A percentile compares a stretch with the other conserved stretches of the same genome.
Conservation (phyloP, 495 filamentous ascomycete genomes). For the Parachaetomium inaequale region DNA sequence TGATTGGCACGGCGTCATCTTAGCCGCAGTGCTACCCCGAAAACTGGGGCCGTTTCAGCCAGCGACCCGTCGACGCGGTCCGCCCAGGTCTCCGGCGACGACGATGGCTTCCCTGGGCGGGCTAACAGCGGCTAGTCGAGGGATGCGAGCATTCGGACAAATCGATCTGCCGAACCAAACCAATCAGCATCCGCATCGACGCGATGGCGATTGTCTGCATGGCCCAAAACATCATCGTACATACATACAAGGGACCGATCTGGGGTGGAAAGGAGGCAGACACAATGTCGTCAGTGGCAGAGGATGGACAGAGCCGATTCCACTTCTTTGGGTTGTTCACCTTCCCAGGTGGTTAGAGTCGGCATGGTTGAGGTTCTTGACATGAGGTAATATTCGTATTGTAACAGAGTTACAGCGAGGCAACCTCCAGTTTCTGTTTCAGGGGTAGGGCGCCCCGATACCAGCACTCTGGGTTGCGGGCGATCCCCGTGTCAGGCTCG, state of each 20-base stretch:
- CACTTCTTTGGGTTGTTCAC: too few species aligned
- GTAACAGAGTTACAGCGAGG: not conserved
- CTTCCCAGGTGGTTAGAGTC: too few species aligned
- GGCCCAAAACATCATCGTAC: not conserved
- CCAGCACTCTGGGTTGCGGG: constrained; percentile 15
- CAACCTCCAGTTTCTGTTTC: constrained; percentile 3
- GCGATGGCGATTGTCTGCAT: not conserved
- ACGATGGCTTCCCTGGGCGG: not conserved
- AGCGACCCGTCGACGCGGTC: constrained; percentile 10
- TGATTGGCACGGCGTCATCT: not conserved
- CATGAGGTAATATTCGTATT: not conserved
- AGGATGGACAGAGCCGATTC: not conserved
- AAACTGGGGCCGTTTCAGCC: constrained; percentile 6
- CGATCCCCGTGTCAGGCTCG: constrained; percentile 6
- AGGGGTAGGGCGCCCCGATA: not conserved
- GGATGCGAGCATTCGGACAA: constrained; percentile 4
- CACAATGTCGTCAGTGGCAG: not conserved
- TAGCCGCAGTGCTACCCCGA: not conserved
- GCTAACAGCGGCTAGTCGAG: not conserved
- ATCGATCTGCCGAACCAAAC: not conserved
- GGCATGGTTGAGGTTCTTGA: too few species aligned
- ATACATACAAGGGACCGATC: not conserved
- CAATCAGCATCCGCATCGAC: not conserved
- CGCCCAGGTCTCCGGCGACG: constrained; percentile 7
- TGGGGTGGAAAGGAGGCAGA: not conserved